These are phyloP conservation scores for Phytopythium vexans DNA, from an alignment of 352 stramenopile genomes.

Conservation along the genomic window DNA sequence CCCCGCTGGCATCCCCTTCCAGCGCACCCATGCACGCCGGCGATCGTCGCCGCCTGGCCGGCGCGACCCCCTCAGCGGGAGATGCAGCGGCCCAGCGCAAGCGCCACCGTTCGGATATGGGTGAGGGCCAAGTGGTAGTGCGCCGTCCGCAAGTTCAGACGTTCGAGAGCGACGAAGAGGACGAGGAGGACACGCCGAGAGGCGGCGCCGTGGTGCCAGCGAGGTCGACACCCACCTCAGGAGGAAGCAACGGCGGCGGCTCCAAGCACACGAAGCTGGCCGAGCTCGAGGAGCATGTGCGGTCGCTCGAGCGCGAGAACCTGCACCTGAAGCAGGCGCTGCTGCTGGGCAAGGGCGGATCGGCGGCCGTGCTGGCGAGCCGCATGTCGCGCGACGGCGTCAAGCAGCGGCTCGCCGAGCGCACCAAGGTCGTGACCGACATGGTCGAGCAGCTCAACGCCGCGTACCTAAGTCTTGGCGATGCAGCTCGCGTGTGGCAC, in stretches of 20 bases:
- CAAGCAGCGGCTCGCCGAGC: conserved; percentile 53
- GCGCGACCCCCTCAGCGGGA: too few relatives aligned
- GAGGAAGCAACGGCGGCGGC: not conserved
- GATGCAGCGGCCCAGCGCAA: too few relatives aligned
- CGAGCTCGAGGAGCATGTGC: conserved; percentile 69
- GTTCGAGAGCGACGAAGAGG: conserved; percentile 1
- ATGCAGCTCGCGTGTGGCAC: conserved; percentile 71
- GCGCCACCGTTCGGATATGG: too few relatives aligned
- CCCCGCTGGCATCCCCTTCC: not conserved
- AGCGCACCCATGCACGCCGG: too few relatives aligned
- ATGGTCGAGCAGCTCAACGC: conserved; percentile 81
- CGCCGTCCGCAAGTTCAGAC: too few relatives aligned
- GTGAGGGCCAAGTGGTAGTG: too few relatives aligned
- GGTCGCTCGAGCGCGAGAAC: conserved; percentile 68
- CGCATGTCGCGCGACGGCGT: conserved; percentile 29
- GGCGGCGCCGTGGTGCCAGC: not conserved
- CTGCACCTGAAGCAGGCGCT: conserved; percentile 75
- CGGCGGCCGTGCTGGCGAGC: conserved; percentile 33
- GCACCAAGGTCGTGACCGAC: conserved; percentile 74
- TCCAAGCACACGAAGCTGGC: conserved; percentile 59
- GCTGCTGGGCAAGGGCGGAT: conserved; percentile 45
- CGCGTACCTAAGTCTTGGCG: conserved; percentile 58
- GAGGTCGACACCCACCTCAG: not conserved
- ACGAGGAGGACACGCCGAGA: conserved; percentile 11
- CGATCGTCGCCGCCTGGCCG: too few relatives aligned